Percentiles rank a stretch among this genome's conserved stretches.
Conservation (phyloP, 805 yeast species). For the Citeromyces nyonsensis region DNA sequence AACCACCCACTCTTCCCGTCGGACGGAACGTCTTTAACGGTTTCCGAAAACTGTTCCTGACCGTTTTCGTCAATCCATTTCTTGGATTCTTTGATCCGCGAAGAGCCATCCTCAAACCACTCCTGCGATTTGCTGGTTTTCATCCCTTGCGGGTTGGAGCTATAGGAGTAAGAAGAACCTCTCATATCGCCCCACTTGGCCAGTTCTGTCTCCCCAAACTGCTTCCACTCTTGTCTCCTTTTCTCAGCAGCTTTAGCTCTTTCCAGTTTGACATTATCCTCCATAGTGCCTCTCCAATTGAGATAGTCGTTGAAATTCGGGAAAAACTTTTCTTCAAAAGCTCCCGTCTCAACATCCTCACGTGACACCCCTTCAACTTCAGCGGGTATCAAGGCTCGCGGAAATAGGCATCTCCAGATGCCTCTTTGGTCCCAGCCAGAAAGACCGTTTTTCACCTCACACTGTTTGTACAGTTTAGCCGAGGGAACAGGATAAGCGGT, state of each 20-base stretch:
- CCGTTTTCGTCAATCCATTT: conserved; percentile 21
- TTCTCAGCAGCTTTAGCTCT: conserved; percentile 9
- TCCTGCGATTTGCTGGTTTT: conserved; percentile 19
- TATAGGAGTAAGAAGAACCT: conserved; percentile 14
- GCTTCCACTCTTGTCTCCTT: conserved; percentile 12
- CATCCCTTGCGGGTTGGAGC: conserved; percentile 25
- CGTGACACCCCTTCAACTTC: conserved; percentile 26
- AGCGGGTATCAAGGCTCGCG: conserved; percentile 25
- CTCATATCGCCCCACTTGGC: background rate
- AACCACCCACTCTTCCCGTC: conserved; percentile 11
- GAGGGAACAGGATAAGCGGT: conserved; percentile 47
- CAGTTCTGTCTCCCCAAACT: background rate
- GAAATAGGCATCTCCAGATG: conserved; percentile 84
- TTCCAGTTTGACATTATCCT: conserved; percentile 22
- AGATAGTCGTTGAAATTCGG: conserved; percentile 46
- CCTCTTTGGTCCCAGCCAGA: conserved; percentile 76
- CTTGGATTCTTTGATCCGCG: conserved; percentile 18
- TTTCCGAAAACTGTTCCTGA: conserved; percentile 13
- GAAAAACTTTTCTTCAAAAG: conserved; percentile 30
- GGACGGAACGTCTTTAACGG: background rate
- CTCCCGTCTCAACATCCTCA: conserved; percentile 34
- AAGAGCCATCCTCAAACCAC: conserved; percentile 26
- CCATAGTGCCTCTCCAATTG: conserved; percentile 51
- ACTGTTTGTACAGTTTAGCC: conserved; percentile 39
- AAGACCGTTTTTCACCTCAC: conserved; percentile 49